A percentile compares a stretch with the other conserved stretches of the same genome.
phyloP scores from a whole-genome alignment of 805 yeast genomes.

The Monosporozyma aerobia region DNA sequence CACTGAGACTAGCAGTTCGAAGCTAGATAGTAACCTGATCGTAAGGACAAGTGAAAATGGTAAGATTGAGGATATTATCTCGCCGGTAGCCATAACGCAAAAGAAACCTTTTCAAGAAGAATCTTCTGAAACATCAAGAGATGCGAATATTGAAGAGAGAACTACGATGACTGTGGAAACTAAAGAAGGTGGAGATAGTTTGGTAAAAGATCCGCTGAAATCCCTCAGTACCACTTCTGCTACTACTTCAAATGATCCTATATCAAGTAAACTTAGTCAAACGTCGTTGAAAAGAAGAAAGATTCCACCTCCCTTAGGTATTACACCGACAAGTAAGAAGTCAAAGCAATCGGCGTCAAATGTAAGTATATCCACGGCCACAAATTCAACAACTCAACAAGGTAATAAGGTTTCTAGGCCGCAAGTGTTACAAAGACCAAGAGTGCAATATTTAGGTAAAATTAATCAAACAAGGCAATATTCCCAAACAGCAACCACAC shows the following conservation, averaged over 20 bases:
- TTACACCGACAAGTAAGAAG: neutral
- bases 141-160: neutral
- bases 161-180: neutral
- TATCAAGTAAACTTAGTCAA: neutral
- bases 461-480: neutral
- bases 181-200: neutral
- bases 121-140: neutral
- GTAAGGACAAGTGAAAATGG: slow-evolving; percentile 2
- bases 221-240: neutral
- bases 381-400: neutral
- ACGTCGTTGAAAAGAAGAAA: slow-evolving; percentile 6
- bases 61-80: slow-evolving; percentile 5
- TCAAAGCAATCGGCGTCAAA: neutral
- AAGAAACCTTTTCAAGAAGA: slow-evolving; percentile 2
- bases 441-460: slow-evolving; percentile 24
- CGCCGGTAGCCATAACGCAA: slow-evolving; percentile 2
- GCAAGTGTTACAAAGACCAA: slow-evolving; percentile 9
- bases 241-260: neutral
- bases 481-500: slow-evolving; percentile 1
- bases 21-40: neutral
- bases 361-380: neutral
- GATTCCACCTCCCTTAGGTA: slow-evolving; percentile 6
- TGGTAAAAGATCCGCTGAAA: neutral
- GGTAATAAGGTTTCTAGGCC: neutral
- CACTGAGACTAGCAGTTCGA: neutral